Evolutionary conservation across 1,284 basidiomycete species (phyloP).

Genomic region (Ceratobasidium sp.): DNA sequence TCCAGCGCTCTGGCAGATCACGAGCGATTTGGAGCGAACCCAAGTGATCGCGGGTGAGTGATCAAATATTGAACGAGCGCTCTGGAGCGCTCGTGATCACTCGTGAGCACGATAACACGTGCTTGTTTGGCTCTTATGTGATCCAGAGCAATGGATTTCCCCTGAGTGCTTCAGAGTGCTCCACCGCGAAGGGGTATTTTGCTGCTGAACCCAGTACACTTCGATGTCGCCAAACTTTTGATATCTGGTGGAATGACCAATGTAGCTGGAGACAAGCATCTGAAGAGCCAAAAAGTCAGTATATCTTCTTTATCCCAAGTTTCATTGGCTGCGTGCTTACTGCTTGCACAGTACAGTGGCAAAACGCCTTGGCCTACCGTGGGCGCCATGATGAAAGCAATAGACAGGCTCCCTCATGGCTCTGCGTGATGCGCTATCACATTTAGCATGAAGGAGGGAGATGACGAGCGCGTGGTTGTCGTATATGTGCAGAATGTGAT

Average conservation of each 20-base stretch:
- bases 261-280: neutral
- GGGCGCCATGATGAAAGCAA: neutral
- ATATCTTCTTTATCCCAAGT: neutral
- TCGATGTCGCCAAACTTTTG: slow-evolving; percentile 12
- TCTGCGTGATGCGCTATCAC: neutral
- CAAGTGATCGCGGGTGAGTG: too few species aligned
- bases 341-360: neutral
- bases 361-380: neutral
- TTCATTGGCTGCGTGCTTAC: neutral
- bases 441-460: neutral
- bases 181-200: too few species aligned
- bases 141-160: too few species aligned
- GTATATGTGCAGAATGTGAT: slow-evolving; percentile 4
- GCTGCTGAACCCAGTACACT: too few species aligned
- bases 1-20: too few species aligned
- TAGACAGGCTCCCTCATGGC: slow-evolving; percentile 1
- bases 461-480: neutral
- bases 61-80: too few species aligned
- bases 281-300: slow-evolving; percentile 26
- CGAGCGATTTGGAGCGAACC: too few species aligned
- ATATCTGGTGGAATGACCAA: slow-evolving; percentile 16
- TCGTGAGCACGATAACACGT: too few species aligned
- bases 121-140: too few species aligned
- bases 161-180: too few species aligned
- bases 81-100: too few species aligned